These are phyloP conservation scores for Silene uniflora DNA, from an alignment of 148 eudicot genomes.

Conservation along the genomic window DNA sequence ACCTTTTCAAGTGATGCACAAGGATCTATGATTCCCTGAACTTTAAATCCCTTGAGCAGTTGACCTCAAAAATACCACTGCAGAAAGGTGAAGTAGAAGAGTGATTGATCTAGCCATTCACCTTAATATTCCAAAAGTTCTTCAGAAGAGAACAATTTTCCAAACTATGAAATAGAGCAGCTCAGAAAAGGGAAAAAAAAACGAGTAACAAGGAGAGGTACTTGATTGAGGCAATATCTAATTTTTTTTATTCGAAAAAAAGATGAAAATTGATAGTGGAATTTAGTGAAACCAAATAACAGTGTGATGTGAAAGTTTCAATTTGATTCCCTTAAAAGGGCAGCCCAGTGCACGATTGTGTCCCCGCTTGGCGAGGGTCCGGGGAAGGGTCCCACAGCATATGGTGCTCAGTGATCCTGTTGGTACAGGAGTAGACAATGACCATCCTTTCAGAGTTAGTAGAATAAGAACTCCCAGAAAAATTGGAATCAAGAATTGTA, in stretches of 20 bases:
- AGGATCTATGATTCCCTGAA: slow-evolving; percentile 95
- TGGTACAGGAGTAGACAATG: background rate
- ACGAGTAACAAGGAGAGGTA: background rate
- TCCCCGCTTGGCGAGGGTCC: no score
- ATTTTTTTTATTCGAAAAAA: background rate
- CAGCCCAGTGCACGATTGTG: no score
- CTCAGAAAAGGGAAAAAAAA: background rate
- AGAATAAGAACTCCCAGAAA: background rate
- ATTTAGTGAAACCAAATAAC: background rate
- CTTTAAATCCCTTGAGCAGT: slow-evolving; percentile 91
- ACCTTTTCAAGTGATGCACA: slow-evolving; percentile 99
- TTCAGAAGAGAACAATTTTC: background rate
- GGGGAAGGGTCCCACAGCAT: no score
- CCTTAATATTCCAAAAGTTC: background rate
- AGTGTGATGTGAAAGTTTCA: background rate
- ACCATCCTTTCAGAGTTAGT: background rate
- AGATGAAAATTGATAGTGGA: background rate
- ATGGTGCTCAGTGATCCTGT: background rate
- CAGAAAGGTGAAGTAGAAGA: slow-evolving; percentile 19
- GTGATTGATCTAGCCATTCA: background rate
- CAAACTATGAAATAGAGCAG: background rate
- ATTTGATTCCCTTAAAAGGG: background rate
- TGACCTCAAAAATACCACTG: slow-evolving; percentile 98
- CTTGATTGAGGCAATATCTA: background rate
- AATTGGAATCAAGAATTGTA: background rate